A percentile compares a stretch with the other conserved stretches of the same genome.
These are phyloP conservation scores for Escallonia herrerae DNA, from an alignment of 129 eudicot species.

Conservation along the genomic window DNA sequence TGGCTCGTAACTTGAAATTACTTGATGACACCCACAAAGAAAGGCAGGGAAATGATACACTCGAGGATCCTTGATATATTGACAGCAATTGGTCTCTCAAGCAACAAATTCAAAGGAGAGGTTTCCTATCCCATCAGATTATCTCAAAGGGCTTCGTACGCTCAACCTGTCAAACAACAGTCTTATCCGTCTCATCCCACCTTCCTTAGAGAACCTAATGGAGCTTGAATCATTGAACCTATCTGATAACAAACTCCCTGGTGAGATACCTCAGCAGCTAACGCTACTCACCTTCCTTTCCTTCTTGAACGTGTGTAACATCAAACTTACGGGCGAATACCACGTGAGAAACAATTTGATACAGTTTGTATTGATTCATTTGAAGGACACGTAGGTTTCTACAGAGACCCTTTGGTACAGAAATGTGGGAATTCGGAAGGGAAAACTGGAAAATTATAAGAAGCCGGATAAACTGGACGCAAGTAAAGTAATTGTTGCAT, in stretches of 20 bases:
- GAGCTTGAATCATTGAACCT: constrained; percentile 13
- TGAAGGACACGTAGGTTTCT: background rate
- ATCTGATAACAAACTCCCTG: constrained; percentile 6
- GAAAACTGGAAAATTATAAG: background rate
- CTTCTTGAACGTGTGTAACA: constrained; percentile 4
- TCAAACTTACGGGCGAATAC: background rate
- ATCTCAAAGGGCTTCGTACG: constrained; percentile 1
- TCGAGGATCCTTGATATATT: constrained; percentile 1
- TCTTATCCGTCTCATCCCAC: background rate
- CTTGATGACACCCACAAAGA: background rate
- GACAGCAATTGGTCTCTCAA: constrained; percentile 12
- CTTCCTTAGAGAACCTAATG: background rate
- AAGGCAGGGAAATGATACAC: background rate
- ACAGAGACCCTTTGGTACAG: background rate
- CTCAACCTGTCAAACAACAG: constrained; percentile 20
- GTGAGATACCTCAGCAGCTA: constrained; percentile 13
- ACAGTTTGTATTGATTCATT: background rate
- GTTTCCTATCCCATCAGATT: constrained; percentile 13
- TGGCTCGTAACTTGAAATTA: too few species aligned
- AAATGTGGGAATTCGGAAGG: background rate
- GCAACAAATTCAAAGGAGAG: constrained; percentile 12
- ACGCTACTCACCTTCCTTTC: background rate
- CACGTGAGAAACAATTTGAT: background rate
- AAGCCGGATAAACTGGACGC: background rate
- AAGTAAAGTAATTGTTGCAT: background rate